Evolutionary conservation across 306 rosid genomes (phyloP).

Genomic region (Fragaria ananassa): DNA sequence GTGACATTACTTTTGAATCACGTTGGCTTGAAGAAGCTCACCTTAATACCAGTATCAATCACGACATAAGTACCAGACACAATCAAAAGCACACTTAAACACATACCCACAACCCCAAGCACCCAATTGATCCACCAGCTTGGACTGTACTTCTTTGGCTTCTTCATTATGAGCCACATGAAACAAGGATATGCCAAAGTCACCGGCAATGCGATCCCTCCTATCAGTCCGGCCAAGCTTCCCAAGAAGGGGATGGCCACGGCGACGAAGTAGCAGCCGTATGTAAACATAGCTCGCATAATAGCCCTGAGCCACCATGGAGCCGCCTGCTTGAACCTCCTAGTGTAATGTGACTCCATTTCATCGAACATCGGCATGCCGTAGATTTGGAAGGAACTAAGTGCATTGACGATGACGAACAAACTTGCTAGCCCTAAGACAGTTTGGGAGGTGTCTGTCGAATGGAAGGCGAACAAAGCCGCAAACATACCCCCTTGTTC

Average conservation of each 20-base stretch:
- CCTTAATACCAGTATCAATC: constrained; percentile 30
- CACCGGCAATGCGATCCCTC: constrained; percentile 49
- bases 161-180: constrained; percentile 54
- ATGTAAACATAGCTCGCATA: constrained; percentile 29
- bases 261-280: constrained; percentile 31
- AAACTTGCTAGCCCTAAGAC: constrained; percentile 36
- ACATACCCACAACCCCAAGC: constrained; percentile 34
- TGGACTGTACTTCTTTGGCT: constrained; percentile 29
- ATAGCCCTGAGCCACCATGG: constrained; percentile 46
- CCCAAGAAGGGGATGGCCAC: constrained; percentile 45
- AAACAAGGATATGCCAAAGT: constrained; percentile 51
- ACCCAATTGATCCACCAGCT: constrained; percentile 44
- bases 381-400: constrained; percentile 48
- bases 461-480: constrained; percentile 34
- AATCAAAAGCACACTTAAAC: constrained; percentile 26
- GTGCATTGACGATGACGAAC: constrained; percentile 32
- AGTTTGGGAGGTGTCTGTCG: constrained; percentile 25
- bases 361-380: constrained; percentile 50
- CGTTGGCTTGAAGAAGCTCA: constrained; percentile 44
- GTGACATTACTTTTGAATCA: constrained; percentile 2
- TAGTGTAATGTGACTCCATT: constrained; percentile 38
- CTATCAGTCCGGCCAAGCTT: constrained; percentile 40
- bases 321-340: constrained; percentile 36
- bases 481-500: constrained; percentile 40
- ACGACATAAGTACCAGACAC: constrained; percentile 39